Base-by-base conservation (phyloP, 257 asterid genomes). In the Voacanga thouarsii region DNA sequence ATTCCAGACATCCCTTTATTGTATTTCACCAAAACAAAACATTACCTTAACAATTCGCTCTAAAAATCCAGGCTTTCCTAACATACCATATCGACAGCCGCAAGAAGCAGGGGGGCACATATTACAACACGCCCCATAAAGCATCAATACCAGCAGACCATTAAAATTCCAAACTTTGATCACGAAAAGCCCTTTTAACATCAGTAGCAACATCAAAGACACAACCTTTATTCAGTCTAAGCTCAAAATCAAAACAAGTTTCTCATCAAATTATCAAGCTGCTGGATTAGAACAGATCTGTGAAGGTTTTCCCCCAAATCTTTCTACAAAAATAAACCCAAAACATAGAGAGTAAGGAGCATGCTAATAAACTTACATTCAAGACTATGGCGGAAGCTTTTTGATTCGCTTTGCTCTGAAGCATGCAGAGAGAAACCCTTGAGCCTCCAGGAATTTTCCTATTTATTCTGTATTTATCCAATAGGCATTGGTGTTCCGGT, bases 391-490 rank as follows among this genome's bases (percentile, higher is more conserved):
- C n/a, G 8, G 53, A 47, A 44, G 66, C 75, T 26, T 26, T 79
- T n/a, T 15, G 61, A 18, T 19, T 45, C 26, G 74, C 57, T 49
- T 72, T 66, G 60, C 70, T 65, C 49, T 41, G 47, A 68, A 69
- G 77, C 33, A 6, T 37, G 63, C 72, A 65, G 26, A 47, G 23
- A 16, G 30, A 66, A 75, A 59, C 80, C 83, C 64, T 44, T 1
- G 61, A 30, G 33, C n/a, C n/a, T n/a, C n/a, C n/a, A n/a, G 23
- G 3, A 44, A 19, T 2, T n/a, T 37, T 53, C 4, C 51, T 49
- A 65, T 79, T 79, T 78, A 78, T 33, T 41, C 21, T 39, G 26
- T 51, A 45, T 47, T 55, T 75, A 67, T 80, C 69, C 26, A 33
- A 33, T 12, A 4, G 49, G 26, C 57, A 30, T 12, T 2, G 23